Percentiles rank a stretch among this genome's conserved stretches.
These are phyloP conservation scores for Globisporangium viniferum DNA, from an alignment of 352 stramenopile species.

Conservation along the genomic window DNA sequence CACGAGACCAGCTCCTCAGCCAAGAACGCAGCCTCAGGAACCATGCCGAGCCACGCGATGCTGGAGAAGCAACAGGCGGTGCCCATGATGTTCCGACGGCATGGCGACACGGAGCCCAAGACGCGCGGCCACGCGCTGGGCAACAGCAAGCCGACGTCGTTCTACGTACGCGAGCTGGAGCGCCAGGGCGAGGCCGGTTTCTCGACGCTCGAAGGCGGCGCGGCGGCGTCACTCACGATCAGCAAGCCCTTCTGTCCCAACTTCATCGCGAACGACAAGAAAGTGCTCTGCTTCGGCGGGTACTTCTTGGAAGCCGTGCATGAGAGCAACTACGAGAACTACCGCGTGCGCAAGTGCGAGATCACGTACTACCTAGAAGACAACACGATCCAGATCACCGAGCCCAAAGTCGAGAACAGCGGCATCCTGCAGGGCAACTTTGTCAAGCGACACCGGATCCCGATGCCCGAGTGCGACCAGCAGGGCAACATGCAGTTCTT, in stretches of 20 bases:
- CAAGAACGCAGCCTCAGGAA: constrained; percentile 15
- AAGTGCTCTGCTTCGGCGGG: constrained; percentile 82
- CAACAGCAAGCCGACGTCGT: constrained; percentile 55
- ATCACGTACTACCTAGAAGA: constrained; percentile 88
- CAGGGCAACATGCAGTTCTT: constrained; percentile 74
- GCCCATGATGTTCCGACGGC: constrained; percentile 75
- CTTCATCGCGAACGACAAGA: constrained; percentile 80
- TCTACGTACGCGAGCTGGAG: constrained; percentile 73
- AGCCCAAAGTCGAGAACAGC: constrained; percentile 87
- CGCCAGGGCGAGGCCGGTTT: constrained; percentile 39
- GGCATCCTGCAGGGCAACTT: constrained; percentile 89
- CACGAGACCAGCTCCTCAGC: neutral
- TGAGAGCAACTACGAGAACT: constrained; percentile 86
- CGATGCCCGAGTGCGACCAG: constrained; percentile 74
- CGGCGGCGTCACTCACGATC: constrained; percentile 23
- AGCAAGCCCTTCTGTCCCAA: constrained; percentile 52
- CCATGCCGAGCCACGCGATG: constrained; percentile 49
- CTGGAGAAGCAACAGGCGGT: constrained; percentile 77
- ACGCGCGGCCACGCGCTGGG: constrained; percentile 54
- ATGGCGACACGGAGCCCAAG: constrained; percentile 76
- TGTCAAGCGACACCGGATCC: constrained; percentile 80
- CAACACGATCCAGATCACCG: constrained; percentile 85
- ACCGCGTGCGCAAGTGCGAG: constrained; percentile 71
- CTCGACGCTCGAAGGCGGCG: constrained; percentile 44
- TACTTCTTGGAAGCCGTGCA: constrained; percentile 88